A percentile compares a stretch with the other conserved stretches of the same genome.
phyloP scores from a whole-genome alignment of 306 rosid genomes.

The Macrotyloma uniflorum region DNA sequence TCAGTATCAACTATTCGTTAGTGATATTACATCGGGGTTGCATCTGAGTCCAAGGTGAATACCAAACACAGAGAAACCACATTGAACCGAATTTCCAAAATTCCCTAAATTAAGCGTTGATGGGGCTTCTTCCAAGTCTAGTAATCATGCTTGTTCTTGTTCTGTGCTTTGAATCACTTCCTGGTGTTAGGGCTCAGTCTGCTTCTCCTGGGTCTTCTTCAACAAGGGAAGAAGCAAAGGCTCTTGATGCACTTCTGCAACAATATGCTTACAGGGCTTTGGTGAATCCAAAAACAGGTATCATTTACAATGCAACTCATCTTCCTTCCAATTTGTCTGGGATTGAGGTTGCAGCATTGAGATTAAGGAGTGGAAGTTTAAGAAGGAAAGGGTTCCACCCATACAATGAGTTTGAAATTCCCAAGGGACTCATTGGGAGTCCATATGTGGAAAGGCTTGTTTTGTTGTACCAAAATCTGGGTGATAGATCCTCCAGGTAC shows the following conservation, averaged over 20 bases:
- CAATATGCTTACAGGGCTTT: slow-evolving; percentile 60
- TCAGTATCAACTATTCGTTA: neutral
- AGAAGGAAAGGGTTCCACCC: slow-evolving; percentile 57
- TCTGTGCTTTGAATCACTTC: slow-evolving; percentile 51
- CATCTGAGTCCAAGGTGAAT: slow-evolving; percentile 31
- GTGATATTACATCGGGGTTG: slow-evolving; percentile 28
- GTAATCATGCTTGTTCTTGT: slow-evolving; percentile 50
- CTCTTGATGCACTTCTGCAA: slow-evolving; percentile 59
- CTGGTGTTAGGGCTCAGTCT: slow-evolving; percentile 52
- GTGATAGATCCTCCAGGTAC: slow-evolving; percentile 59
- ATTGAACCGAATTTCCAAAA: slow-evolving; percentile 46
- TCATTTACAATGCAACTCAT: slow-evolving; percentile 45
- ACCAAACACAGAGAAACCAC: slow-evolving; percentile 31
- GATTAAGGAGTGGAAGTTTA: slow-evolving; percentile 89
- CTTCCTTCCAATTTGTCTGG: slow-evolving; percentile 63
- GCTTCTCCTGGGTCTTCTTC: slow-evolving; percentile 39
- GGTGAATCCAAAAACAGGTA: slow-evolving; percentile 64
- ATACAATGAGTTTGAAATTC: slow-evolving; percentile 76
- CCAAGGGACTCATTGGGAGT: slow-evolving; percentile 50
- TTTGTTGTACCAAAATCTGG: slow-evolving; percentile 89
- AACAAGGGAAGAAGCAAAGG: slow-evolving; percentile 33
- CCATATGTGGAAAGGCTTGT: slow-evolving; percentile 83
- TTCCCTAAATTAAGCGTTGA: slow-evolving; percentile 42
- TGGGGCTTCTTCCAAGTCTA: slow-evolving; percentile 68
- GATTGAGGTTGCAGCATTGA: slow-evolving; percentile 56